Base-by-base conservation (phyloP, 805 yeast species). In the Candida wancherniae region DNA sequence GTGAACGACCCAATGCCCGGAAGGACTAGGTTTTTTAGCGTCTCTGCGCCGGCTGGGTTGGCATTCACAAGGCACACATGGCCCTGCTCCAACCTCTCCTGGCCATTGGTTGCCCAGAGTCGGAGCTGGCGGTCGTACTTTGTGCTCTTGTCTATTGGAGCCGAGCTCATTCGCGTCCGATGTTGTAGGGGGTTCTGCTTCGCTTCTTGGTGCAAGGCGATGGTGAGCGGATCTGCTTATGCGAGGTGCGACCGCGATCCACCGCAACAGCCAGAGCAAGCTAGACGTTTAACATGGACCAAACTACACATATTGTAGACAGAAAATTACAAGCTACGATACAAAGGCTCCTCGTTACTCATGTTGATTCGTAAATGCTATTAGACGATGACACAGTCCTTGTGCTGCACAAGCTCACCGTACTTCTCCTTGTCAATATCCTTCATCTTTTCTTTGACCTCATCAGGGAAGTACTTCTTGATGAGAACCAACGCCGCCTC, bases 111-210 rank as follows among this genome's bases (percentile, higher is more conserved):
- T 1, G 84, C 87, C 97, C 97, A 90, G 10, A 90, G 60, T 21
- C 97, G 71, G 36, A 90, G 60, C 51, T 90, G 97, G 22, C 98
- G 69, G 55, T 88, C 96, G 51, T 84, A 87, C 39, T 77, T 77
- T 28, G 66, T 64, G 45, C 53, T n/a, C n/a, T n/a, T n/a, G n/a
- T n/a, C n/a, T n/a, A n/a, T n/a, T n/a, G n/a, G n/a, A n/a, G n/a
- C n/a, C n/a, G n/a, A n/a, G n/a, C n/a, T n/a, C n/a, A n/a, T n/a
- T n/a, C n/a, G n/a, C n/a, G n/a, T n/a, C n/a, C n/a, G n/a, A n/a
- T n/a, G n/a, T n/a, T n/a, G n/a, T n/a, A n/a, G n/a, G n/a, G n/a
- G n/a, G n/a, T n/a, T n/a, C n/a, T n/a, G n/a, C n/a, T n/a, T n/a
- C n/a, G n/a, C n/a, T n/a, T n/a, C n/a, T n/a, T n/a, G n/a, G n/a